A percentile compares a stretch with the other conserved stretches of the same genome.
Conservation (phyloP, 106 monocot genomes). For the Iris macrosiphon region DNA sequence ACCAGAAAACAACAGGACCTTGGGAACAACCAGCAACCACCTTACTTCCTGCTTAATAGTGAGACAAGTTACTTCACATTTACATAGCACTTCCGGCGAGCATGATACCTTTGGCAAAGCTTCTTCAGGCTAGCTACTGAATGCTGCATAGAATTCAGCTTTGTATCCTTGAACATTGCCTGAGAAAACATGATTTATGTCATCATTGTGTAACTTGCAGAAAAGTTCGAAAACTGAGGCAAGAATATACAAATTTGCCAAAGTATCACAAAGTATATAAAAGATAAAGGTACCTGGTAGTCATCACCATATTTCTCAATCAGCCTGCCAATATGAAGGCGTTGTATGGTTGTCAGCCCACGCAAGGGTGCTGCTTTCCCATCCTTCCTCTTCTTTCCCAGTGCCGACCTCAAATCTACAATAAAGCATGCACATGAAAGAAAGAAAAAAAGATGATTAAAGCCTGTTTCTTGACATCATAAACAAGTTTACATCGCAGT, state of each 20-base stretch:
- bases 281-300: constrained; percentile 41
- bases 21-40: too few relatives aligned
- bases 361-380: constrained; percentile 54
- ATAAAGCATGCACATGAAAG: too few relatives aligned
- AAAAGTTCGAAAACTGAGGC: too few relatives aligned
- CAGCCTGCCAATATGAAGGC: constrained; percentile 50
- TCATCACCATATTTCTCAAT: constrained; percentile 77
- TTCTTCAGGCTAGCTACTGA: constrained; percentile 47
- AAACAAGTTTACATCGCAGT: too few relatives aligned
- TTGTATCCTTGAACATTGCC: constrained; percentile 79
- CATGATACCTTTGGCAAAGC: constrained; percentile 44
- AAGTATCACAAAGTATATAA: neutral
- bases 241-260: neutral
- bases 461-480: too few relatives aligned
- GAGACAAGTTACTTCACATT: neutral
- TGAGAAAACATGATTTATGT: constrained; percentile 4
- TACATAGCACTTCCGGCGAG: constrained; percentile 13
- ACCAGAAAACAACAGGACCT: too few relatives aligned
- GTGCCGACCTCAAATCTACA: constrained; percentile 67
- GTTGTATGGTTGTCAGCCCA: constrained; percentile 66
- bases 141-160: constrained; percentile 68
- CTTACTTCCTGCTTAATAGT: too few relatives aligned
- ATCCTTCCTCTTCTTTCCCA: constrained; percentile 82
- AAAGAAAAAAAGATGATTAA: neutral
- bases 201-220: neutral